phyloP scores from a whole-genome alignment of 2,329 filamentous ascomycete genomes.

The Colletotrichum graminicola region DNA sequence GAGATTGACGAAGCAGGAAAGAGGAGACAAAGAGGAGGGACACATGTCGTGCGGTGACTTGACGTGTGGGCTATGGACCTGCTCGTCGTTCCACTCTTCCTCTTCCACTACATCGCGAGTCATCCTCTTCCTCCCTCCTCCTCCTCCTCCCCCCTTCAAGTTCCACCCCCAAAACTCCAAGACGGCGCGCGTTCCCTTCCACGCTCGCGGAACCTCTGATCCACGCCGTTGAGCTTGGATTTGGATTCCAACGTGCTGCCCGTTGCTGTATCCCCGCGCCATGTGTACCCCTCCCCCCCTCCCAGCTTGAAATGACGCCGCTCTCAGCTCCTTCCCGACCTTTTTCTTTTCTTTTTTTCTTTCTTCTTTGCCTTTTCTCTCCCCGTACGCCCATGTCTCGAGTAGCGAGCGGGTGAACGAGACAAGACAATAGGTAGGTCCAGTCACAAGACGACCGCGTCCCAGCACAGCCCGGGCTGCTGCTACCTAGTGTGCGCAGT shows the following conservation, averaged over 20 bases:
- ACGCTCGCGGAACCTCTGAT: slow-evolving; percentile 21
- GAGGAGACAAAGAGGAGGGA: slow-evolving; percentile 17
- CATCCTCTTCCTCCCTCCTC: neutral
- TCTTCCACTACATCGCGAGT: neutral
- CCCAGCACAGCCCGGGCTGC: neutral
- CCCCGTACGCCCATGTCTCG: neutral
- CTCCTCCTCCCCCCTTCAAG: neutral
- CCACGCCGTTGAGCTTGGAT: slow-evolving; percentile 29
- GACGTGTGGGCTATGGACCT: neutral
- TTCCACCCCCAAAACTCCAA: neutral
- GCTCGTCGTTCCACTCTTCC: neutral
- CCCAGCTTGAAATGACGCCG: neutral
- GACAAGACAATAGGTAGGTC: neutral
- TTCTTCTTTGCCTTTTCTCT: neutral
- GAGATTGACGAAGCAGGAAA: slow-evolving; percentile 1
- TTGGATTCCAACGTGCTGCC: slow-evolving; percentile 4
- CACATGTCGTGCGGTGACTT: slow-evolving; percentile 13
- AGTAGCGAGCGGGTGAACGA: neutral
- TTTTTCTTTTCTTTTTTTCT: neutral
- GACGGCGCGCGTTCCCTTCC: neutral
- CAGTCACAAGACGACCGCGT: neutral
- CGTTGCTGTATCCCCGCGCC: slow-evolving; percentile 11
- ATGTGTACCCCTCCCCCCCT: neutral
- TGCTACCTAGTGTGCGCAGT: slow-evolving; percentile 12
- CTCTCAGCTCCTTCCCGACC: neutral